Evolutionary conservation across 164 flowering plant genomes (phyloP), one percentile per base, ranked within the genome.

Genomic region (Chloranthus sessilifolius): DNA sequence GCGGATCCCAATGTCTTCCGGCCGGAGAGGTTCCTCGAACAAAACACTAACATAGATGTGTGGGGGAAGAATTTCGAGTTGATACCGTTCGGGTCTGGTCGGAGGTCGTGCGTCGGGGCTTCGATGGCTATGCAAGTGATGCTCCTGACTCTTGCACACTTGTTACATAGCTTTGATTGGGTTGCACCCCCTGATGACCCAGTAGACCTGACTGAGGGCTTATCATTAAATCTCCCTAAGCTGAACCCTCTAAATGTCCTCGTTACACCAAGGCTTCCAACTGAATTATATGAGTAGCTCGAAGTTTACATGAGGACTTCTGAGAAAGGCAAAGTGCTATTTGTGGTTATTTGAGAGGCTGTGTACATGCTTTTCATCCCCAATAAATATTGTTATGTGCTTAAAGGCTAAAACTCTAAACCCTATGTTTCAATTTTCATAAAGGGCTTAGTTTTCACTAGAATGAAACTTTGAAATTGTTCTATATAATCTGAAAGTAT

Each of bases 1-100:
- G 15, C 36, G 3, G 52, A 56, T 14, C 65, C 65, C n/a, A n/a
- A 14, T 2, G 58, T 55, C 29, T 68, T 68, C 55, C 31, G 16
- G 28, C 74, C 74, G 0, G 67, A 65, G 21, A 49, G 74, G 40
- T 69, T 69, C 33, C 28, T 69, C 1, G 61, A 46, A 0, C 16
- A 15, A 0, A 3, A 40, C 9, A 22, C 22, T 15, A 3, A 21
- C 44, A 6, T 0, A 5, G 44, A 41, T 11, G 12, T 22, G 3
- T 19, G 12, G 44, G 44, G 44, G 10, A 23, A 20, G 19, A 41
- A 14, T 25, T 41, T 41, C 25, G 25, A 41, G 26, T 5, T 19
- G 12, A 5, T 41, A 19, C 46, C 46, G 1, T 42, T 23, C 25
- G 46, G 46, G 23, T 42, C 24, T 5, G 46, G 46, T n/a, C 46